phyloP scores from a whole-genome alignment of 805 yeast genomes.

The Dipodascopsis tothii region DNA sequence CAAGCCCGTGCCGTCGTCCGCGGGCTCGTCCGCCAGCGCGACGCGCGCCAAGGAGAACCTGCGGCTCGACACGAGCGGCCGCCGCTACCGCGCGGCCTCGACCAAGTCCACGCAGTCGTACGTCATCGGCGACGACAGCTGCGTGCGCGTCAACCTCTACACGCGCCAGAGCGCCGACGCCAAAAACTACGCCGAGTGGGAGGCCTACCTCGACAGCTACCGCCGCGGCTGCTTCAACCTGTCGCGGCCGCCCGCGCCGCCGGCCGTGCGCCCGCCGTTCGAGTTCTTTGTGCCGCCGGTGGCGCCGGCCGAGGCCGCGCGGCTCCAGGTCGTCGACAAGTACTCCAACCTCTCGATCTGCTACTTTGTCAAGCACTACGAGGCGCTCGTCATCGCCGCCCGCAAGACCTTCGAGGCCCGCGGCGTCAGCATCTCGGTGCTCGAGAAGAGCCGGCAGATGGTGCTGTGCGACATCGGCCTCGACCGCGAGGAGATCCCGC shows the following conservation, averaged over 20 bases:
- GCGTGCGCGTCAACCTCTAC: background rate
- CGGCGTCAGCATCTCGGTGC: conserved; percentile 40
- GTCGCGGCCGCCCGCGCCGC: conserved; percentile 10
- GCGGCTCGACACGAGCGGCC: background rate
- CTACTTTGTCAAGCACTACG: background rate
- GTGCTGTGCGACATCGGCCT: conserved; percentile 46
- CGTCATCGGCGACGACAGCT: background rate
- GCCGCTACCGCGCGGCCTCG: background rate
- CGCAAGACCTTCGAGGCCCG: conserved; percentile 6
- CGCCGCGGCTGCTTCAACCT: conserved; percentile 9
- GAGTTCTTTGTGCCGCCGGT: conserved; percentile 11
- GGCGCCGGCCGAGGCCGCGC: conserved; percentile 5
- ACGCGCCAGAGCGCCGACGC: background rate
- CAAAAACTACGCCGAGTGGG: conserved; percentile 1
- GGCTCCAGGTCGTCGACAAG: conserved; percentile 10
- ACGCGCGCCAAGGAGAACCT: background rate
- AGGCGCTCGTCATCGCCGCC: conserved; percentile 4
- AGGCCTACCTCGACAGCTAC: conserved; percentile 6
- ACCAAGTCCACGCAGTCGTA: background rate
- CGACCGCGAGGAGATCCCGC: conserved; percentile 44
- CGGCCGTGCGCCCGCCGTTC: conserved; percentile 1
- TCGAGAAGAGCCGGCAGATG: conserved; percentile 42
- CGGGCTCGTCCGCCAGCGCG: background rate
- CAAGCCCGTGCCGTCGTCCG: too few species aligned
- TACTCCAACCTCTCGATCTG: conserved; percentile 1